Conservation (phyloP, 2,329 filamentous ascomycete genomes). For the Teratosphaeria destructans region DNA sequence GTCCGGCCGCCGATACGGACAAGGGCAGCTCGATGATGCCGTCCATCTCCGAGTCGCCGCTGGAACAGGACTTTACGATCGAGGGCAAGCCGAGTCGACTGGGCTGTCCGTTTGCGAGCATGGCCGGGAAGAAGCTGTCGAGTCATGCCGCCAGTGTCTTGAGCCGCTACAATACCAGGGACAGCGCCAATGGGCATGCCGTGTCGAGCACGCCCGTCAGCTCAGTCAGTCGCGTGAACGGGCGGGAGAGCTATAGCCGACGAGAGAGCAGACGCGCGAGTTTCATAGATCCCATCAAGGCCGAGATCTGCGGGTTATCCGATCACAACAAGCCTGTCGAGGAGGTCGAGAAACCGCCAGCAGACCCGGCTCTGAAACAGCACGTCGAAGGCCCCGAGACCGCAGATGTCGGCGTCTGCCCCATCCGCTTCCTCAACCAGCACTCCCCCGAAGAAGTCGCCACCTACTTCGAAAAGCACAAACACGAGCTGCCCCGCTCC, state of each 20-base stretch:
- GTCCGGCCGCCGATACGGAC: conserved; percentile 27
- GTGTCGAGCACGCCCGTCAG: conserved; percentile 14
- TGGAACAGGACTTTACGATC: conserved; percentile 88
- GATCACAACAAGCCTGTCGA: conserved; percentile 12
- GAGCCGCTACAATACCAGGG: conserved; percentile 24
- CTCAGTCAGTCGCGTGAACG: conserved; percentile 25
- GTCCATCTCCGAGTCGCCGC: conserved; percentile 29
- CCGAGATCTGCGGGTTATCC: conserved; percentile 26
- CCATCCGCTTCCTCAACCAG: conserved; percentile 84
- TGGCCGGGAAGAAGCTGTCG: conserved; percentile 31
- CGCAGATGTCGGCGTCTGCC: conserved; percentile 55
- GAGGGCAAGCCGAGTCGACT: conserved; percentile 69
- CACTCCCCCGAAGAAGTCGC: conserved; percentile 90
- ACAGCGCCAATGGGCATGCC: conserved; percentile 1
- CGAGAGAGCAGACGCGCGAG: conserved; percentile 20
- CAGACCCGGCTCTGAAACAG: not conserved
- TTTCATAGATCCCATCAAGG: conserved; percentile 26
- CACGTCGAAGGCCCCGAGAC: conserved; percentile 7
- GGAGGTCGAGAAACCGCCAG: not conserved
- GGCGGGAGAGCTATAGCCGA: conserved; percentile 33
- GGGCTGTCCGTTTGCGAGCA: conserved; percentile 66
- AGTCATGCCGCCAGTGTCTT: conserved; percentile 30
- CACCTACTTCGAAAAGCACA: conserved; percentile 87
- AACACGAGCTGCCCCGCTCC: conserved; percentile 86
- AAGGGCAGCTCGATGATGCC: conserved; percentile 26